These are phyloP conservation scores for Coniochaeta hoffmannii DNA, from an alignment of 2,329 filamentous ascomycete genomes.

Conservation along the genomic window DNA sequence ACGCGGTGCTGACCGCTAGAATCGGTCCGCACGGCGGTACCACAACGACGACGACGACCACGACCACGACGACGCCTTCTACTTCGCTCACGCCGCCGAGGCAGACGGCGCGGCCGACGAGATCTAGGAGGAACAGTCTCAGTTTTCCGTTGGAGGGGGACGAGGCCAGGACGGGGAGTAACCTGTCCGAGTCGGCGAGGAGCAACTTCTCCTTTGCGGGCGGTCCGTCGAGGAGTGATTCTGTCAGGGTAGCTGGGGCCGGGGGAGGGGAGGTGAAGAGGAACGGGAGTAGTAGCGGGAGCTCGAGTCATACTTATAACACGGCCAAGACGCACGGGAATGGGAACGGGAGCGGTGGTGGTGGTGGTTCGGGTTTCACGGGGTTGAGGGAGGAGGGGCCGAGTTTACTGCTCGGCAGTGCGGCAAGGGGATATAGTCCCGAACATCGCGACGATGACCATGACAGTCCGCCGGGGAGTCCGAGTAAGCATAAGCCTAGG, in stretches of 20 bases:
- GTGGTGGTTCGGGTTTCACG: constrained; percentile 27
- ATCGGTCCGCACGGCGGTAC: constrained; percentile 26
- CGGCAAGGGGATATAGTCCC: background rate
- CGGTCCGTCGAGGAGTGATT: constrained; percentile 19
- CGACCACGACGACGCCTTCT: constrained; percentile 7
- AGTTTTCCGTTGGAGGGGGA: constrained; percentile 13
- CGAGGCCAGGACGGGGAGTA: constrained; percentile 47
- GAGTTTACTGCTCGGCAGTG: constrained; percentile 30
- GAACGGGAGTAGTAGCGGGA: constrained; percentile 31
- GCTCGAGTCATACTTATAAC: constrained; percentile 36
- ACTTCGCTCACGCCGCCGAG: constrained; percentile 4
- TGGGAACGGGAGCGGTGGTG: constrained; percentile 10
- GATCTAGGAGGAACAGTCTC: constrained; percentile 3
- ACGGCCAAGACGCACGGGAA: constrained; percentile 37
- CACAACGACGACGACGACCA: constrained; percentile 8
- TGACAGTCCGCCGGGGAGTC: constrained; percentile 39
- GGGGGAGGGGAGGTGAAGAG: constrained; percentile 6
- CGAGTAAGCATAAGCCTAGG: constrained; percentile 49
- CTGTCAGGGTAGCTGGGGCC: constrained; percentile 13
- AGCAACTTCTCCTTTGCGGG: constrained; percentile 29
- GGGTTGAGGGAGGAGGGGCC: constrained; percentile 47
- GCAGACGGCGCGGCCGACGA: background rate
- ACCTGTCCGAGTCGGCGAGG: constrained; percentile 51
- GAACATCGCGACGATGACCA: constrained; percentile 24
- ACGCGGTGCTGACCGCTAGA: constrained; percentile 39